phyloP scores from a whole-genome alignment of 2,329 filamentous ascomycete species.

The Fusarium sp. region DNA sequence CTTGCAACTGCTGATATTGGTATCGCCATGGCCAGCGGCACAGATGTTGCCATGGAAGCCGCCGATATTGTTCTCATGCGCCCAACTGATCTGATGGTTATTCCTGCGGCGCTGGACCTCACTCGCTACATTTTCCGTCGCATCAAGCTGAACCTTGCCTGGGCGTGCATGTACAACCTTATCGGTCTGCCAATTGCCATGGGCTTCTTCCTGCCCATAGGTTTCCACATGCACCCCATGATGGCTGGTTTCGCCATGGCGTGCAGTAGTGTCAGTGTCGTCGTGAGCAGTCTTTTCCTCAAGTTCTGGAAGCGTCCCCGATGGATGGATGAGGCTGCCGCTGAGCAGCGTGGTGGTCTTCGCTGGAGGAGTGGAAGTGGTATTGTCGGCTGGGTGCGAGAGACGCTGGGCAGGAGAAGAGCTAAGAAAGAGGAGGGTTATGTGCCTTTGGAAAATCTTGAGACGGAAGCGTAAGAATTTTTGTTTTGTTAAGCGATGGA shows the following conservation, averaged over 20 bases:
- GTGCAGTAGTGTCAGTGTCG: slow-evolving; percentile 87
- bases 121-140: slow-evolving; percentile 86
- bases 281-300: slow-evolving; percentile 82
- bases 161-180: slow-evolving; percentile 93
- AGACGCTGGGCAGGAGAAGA: slow-evolving; percentile 51
- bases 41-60: slow-evolving; percentile 97
- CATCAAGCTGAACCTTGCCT: slow-evolving; percentile 92
- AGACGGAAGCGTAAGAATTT: slow-evolving; percentile 42
- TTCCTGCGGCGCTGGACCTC: slow-evolving; percentile 86
- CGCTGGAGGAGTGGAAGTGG: slow-evolving; percentile 56
- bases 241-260: slow-evolving; percentile 96
- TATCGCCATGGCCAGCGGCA: slow-evolving; percentile 91
- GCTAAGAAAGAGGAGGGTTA: slow-evolving; percentile 64
- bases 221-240: slow-evolving; percentile 89
- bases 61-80: slow-evolving; percentile 97
- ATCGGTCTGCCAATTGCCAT: slow-evolving; percentile 95
- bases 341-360: slow-evolving; percentile 65
- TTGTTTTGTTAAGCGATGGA: slow-evolving; percentile 16
- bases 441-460: slow-evolving; percentile 66
- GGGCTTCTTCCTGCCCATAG: slow-evolving; percentile 93
- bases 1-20: slow-evolving; percentile 92
- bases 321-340: slow-evolving; percentile 82
- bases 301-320: slow-evolving; percentile 85
- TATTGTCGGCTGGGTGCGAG: slow-evolving; percentile 54
- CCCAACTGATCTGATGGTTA: slow-evolving; percentile 88